Conservation (phyloP, 2,329 filamentous ascomycete species). For the Allantophomopsis cytisporea region DNA sequence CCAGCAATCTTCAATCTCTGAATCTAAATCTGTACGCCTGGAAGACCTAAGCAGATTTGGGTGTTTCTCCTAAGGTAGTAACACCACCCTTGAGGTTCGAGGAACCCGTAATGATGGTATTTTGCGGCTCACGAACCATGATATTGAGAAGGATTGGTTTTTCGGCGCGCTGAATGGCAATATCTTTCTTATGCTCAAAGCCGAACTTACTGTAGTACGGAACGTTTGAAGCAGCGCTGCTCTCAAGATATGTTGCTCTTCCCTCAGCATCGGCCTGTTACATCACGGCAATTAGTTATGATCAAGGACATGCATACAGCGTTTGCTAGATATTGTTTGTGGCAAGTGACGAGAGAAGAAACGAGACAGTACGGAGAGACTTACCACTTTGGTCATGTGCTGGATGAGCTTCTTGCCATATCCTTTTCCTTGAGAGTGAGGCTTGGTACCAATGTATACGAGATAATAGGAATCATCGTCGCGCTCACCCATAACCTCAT, state of each 20-base stretch:
- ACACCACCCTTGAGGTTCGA: slow-evolving; percentile 1
- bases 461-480: slow-evolving; percentile 66
- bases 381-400: slow-evolving; percentile 50
- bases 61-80: neutral
- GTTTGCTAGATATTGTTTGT: neutral
- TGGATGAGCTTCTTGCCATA: slow-evolving; percentile 60
- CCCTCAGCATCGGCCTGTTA: slow-evolving; percentile 52
- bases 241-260: slow-evolving; percentile 65
- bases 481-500: slow-evolving; percentile 50
- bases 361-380: slow-evolving; percentile 10
- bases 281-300: neutral
- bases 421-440: slow-evolving; percentile 55
- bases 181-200: slow-evolving; percentile 50
- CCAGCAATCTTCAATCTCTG: too few species aligned
- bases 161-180: slow-evolving; percentile 44
- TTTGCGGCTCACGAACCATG: slow-evolving; percentile 63
- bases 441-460: slow-evolving; percentile 69
- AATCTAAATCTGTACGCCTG: too few species aligned
- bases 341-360: neutral
- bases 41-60: too few species aligned
- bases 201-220: slow-evolving; percentile 64
- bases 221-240: slow-evolving; percentile 54
- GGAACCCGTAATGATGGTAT: neutral
- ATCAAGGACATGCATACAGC: too few species aligned
- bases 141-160: slow-evolving; percentile 56